These are phyloP conservation scores for Zoysia pacifica DNA, from an alignment of 176 grass and related monocot genomes.

Conservation along the genomic window DNA sequence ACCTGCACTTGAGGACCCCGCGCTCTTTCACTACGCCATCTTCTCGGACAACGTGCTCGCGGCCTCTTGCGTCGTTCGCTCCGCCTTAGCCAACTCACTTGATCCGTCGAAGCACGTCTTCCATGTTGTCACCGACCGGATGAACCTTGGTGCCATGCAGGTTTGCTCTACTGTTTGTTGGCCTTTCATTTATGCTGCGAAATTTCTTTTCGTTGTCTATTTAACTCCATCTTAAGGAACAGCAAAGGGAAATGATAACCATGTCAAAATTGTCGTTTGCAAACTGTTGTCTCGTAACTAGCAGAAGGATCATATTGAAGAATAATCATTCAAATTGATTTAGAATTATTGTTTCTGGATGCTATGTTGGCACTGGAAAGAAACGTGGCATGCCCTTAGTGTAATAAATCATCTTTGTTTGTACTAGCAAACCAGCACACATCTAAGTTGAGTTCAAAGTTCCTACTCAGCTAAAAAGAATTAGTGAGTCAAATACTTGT, in stretches of 20 bases:
- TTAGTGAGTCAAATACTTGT: too few species aligned
- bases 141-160: constrained; percentile 99
- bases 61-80: constrained; percentile 89
- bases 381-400: not conserved
- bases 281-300: not conserved
- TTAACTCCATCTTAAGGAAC: not conserved
- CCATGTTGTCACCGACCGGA: constrained; percentile 94
- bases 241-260: not conserved
- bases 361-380: constrained; percentile 2
- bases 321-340: not conserved
- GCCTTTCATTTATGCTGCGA: not conserved
- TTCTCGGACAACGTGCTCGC: constrained; percentile 99
- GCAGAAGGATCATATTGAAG: not conserved
- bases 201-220: not conserved
- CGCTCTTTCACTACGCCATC: constrained; percentile 92
- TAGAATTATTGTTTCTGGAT: constrained; percentile 3
- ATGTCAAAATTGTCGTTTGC: not conserved
- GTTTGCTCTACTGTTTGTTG: constrained; percentile 39
- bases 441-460: not conserved
- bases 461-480: not conserved
- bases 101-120: constrained; percentile 87
- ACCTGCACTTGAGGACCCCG: constrained; percentile 67
- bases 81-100: constrained; percentile 69
- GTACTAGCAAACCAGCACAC: not conserved
- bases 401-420: not conserved